phyloP scores from a whole-genome alignment of 164 flowering plant species.

The Stephania cephalantha region DNA sequence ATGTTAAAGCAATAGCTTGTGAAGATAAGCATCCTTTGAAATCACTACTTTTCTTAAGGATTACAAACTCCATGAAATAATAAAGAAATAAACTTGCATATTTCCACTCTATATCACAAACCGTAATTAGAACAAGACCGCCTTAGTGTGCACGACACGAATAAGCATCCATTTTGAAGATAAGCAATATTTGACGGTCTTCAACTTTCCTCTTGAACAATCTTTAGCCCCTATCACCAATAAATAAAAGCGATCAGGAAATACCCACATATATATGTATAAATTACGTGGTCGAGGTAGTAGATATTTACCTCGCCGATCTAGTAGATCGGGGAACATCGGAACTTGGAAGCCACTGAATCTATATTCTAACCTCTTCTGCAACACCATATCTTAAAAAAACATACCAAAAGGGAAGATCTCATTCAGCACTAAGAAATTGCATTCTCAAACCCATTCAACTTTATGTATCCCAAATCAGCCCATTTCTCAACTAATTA shows the following conservation, averaged over 20 bases:
- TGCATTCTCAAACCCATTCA: conserved; percentile 11
- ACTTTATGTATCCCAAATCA: conserved; percentile 5
- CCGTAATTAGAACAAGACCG: too few species aligned
- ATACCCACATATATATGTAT: neutral
- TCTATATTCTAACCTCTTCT: conserved; percentile 76
- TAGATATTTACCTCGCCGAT: conserved; percentile 67
- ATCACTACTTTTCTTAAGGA: too few species aligned
- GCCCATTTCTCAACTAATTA: conserved; percentile 6
- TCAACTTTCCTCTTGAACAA: conserved; percentile 36
- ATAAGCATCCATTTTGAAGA: too few species aligned
- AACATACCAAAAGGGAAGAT: conserved; percentile 34
- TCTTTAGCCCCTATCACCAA: conserved; percentile 33
- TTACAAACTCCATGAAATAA: too few species aligned
- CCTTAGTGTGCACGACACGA: too few species aligned
- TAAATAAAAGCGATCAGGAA: neutral
- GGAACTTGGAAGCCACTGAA: conserved; percentile 81
- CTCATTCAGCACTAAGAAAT: conserved; percentile 21
- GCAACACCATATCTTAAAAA: conserved; percentile 69
- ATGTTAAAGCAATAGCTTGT: too few species aligned
- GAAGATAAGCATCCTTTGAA: too few species aligned
- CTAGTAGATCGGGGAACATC: conserved; percentile 67
- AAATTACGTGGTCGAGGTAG: neutral
- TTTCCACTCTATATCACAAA: too few species aligned
- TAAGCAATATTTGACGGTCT: too few species aligned
- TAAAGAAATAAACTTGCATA: too few species aligned